Percentiles rank a stretch among this genome's conserved stretches.
Evolutionary conservation across 2,329 filamentous ascomycete genomes (phyloP).

Genomic region (Pseudocercospora cruenta): DNA sequence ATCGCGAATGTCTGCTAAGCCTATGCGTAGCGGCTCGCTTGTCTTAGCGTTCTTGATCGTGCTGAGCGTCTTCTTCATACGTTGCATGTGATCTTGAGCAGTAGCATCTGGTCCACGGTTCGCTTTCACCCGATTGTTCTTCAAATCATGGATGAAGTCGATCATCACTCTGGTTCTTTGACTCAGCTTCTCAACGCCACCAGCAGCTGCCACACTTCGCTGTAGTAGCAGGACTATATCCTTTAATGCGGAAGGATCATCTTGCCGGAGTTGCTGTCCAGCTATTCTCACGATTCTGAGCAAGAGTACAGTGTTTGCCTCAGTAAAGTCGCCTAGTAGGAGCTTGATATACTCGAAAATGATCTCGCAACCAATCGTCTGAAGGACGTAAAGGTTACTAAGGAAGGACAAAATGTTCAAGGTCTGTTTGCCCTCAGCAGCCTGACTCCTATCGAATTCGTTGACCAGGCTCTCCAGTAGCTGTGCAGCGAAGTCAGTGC

Average conservation of each 20-base stretch:
- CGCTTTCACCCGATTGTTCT: constrained; percentile 88
- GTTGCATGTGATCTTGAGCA: constrained; percentile 77
- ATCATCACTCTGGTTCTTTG: constrained; percentile 97
- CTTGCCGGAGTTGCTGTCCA: constrained; percentile 80
- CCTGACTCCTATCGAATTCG: constrained; percentile 63
- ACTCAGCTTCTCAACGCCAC: constrained; percentile 72
- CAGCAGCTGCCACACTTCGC: constrained; percentile 64
- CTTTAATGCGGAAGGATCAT: constrained; percentile 85
- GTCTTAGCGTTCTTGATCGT: constrained; percentile 71
- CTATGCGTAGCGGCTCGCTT: constrained; percentile 79
- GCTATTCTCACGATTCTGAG: constrained; percentile 79
- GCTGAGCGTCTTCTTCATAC: constrained; percentile 87
- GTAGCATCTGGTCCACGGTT: constrained; percentile 71
- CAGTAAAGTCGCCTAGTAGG: constrained; percentile 73
- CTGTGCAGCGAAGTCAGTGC: constrained; percentile 86
- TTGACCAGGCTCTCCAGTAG: constrained; percentile 78
- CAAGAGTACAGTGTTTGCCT: constrained; percentile 85
- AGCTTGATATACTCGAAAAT: constrained; percentile 89
- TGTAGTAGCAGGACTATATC: constrained; percentile 83
- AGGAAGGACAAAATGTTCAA: constrained; percentile 82
- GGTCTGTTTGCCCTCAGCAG: constrained; percentile 60
- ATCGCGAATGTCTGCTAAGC: constrained; percentile 78
- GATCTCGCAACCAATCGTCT: constrained; percentile 78
- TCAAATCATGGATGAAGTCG: constrained; percentile 90
- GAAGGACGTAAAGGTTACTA: constrained; percentile 88